A percentile compares a stretch with the other conserved stretches of the same genome.
phyloP scores from a whole-genome alignment of 2,329 filamentous ascomycete species.

The Colletotrichum kahawae region DNA sequence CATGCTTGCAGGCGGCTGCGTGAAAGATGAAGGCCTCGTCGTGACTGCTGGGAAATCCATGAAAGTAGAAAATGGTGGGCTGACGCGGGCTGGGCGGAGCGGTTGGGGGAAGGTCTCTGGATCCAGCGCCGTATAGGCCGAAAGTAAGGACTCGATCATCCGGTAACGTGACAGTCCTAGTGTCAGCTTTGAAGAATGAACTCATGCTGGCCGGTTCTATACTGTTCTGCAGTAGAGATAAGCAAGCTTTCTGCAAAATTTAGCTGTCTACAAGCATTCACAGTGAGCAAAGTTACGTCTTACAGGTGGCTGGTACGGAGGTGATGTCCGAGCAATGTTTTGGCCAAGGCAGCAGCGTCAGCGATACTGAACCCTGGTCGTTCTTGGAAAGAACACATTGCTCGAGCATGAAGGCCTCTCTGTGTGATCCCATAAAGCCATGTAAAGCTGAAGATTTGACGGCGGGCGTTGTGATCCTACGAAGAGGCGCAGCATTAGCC shows the following conservation, averaged over 20 bases:
- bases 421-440: neutral
- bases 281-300: neutral
- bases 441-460: neutral
- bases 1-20: constrained; percentile 26
- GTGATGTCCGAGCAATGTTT: neutral
- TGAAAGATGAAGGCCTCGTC: constrained; percentile 36
- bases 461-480: neutral
- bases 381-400: neutral
- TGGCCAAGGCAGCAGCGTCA: neutral
- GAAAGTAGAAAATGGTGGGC: constrained; percentile 33
- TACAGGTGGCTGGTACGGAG: neutral
- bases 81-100: neutral
- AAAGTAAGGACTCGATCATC: neutral
- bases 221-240: neutral
- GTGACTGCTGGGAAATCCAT: constrained; percentile 46
- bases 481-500: neutral
- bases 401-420: neutral
- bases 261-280: neutral
- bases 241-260: neutral
- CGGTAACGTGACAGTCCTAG: neutral
- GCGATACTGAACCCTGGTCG: neutral
- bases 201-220: neutral
- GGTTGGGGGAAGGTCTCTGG: neutral
- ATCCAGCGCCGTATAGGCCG: neutral
- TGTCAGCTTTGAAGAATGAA: neutral